Base-by-base conservation (phyloP, 1,139 yeast species). In the Lodderomyces metapsilosis region DNA sequence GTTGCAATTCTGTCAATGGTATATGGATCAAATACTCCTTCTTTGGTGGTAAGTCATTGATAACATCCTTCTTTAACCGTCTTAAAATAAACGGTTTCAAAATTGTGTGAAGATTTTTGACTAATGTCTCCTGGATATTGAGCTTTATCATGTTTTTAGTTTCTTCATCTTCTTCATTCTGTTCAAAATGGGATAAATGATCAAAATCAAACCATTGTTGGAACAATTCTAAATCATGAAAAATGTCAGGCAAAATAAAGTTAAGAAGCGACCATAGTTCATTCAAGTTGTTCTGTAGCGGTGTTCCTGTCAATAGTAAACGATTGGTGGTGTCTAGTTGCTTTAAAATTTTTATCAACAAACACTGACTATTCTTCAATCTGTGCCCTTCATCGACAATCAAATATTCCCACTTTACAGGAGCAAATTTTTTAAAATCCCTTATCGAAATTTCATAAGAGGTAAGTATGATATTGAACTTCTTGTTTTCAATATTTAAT, bases 351-450 rank as follows among this genome's bases (percentile, higher is more conserved):
- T 75, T 75, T 42, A 91, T 84, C 47, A 91, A 68, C 49, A 82
- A 68, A 58, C 95, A 86, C 51, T 89, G 82, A 51, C 82, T 77
- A 57, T 91, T 91, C 54, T 91, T 92, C 50, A 91, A 68, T 34
- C 98, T 71, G 62, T 91, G 98, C 5, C 98, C 98, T 61, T 91
- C 98, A 61, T 91, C 98, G n/a, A 91, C 95, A 39, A 89, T 86
- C 42, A 92, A 66, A 57, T 83, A 91, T 47, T 83, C 84, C 97
- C 97, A 91, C 25, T 66, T 62, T 6, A 77, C 66, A 12, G 59
- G 56, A 31, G 74, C 71, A 38, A 92, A 66, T 49, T 63, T 74
- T 23, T 61, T 52, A 40, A 77, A 75, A 57, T 91, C 98, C 41
- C 77, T 73, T 39, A 91, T 76, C 2, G 88, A 74, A 30, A 86